Evolutionary conservation across 2,329 filamentous ascomycete species (phyloP).

Genomic region (Colletotrichum filicis): DNA sequence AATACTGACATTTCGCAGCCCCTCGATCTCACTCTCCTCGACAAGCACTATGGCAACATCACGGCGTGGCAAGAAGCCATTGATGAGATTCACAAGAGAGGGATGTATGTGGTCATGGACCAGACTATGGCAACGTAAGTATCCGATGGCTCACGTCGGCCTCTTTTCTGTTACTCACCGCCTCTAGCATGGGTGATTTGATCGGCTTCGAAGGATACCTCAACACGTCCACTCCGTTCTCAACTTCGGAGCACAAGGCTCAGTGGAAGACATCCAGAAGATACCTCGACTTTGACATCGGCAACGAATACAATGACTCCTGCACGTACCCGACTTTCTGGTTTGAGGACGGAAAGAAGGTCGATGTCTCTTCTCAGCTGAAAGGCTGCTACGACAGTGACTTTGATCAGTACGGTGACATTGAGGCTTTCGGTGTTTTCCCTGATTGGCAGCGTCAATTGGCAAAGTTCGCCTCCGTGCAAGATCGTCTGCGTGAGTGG

Average conservation of each 20-base stretch:
- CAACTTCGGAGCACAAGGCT: constrained; percentile 65
- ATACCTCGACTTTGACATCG: constrained; percentile 68
- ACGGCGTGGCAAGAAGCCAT: constrained; percentile 67
- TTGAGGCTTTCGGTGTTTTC: constrained; percentile 71
- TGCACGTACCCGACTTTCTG: constrained; percentile 72
- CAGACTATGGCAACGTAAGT: constrained; percentile 63
- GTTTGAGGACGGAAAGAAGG: constrained; percentile 64
- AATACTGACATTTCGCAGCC: constrained; percentile 47
- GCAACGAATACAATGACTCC: constrained; percentile 62
- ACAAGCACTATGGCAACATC: constrained; percentile 71
- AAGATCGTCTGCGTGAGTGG: constrained; percentile 76
- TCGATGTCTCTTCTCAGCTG: constrained; percentile 58
- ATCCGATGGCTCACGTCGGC: not conserved
- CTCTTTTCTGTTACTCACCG: constrained; percentile 12
- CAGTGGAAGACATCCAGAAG: constrained; percentile 63
- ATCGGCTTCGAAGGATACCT: constrained; percentile 71
- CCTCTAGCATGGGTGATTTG: constrained; percentile 69
- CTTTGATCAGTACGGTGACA: constrained; percentile 73
- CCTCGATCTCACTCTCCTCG: constrained; percentile 71
- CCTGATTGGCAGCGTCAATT: constrained; percentile 73
- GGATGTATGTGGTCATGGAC: constrained; percentile 75
- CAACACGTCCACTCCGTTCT: constrained; percentile 68
- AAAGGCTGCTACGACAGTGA: constrained; percentile 71
- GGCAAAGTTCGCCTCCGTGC: constrained; percentile 73
- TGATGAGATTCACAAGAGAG: constrained; percentile 67